A percentile compares a stretch with the other conserved stretches of the same genome.
Evolutionary conservation across 176 grass and related monocot species (phyloP).

Genomic region (Triticum timopheevii): DNA sequence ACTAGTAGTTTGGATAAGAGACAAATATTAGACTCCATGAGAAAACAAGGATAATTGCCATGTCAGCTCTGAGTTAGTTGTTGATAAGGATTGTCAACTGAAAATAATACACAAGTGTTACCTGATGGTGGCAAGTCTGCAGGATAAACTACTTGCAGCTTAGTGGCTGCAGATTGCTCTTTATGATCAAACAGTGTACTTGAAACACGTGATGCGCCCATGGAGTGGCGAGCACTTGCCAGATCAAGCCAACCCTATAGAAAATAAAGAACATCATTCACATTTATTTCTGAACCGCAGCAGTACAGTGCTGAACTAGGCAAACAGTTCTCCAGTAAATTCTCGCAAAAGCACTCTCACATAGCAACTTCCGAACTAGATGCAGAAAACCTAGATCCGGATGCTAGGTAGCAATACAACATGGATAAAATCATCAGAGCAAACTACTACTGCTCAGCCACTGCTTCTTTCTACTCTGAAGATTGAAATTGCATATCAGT

Average conservation of each 20-base stretch:
- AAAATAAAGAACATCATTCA: neutral
- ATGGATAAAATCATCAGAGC: neutral
- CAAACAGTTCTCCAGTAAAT: neutral
- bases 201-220: slow-evolving; percentile 72
- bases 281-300: slow-evolving; percentile 9
- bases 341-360: neutral
- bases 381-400: neutral
- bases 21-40: neutral
- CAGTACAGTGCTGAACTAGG: neutral
- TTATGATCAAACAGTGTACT: slow-evolving; percentile 77
- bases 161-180: slow-evolving; percentile 77
- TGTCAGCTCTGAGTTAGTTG: neutral
- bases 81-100: neutral
- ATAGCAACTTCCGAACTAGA: neutral
- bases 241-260: slow-evolving; percentile 94
- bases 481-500: neutral
- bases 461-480: neutral
- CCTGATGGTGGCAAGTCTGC: slow-evolving; percentile 41
- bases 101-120: slow-evolving; percentile 24
- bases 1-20: neutral
- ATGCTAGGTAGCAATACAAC: neutral
- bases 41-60: neutral
- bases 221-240: slow-evolving; percentile 85
- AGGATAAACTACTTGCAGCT: slow-evolving; percentile 55
- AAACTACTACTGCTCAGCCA: neutral